These are phyloP conservation scores for Moesziomyces sp. DNA, from an alignment of 1,284 basidiomycete genomes.

Conservation along the genomic window DNA sequence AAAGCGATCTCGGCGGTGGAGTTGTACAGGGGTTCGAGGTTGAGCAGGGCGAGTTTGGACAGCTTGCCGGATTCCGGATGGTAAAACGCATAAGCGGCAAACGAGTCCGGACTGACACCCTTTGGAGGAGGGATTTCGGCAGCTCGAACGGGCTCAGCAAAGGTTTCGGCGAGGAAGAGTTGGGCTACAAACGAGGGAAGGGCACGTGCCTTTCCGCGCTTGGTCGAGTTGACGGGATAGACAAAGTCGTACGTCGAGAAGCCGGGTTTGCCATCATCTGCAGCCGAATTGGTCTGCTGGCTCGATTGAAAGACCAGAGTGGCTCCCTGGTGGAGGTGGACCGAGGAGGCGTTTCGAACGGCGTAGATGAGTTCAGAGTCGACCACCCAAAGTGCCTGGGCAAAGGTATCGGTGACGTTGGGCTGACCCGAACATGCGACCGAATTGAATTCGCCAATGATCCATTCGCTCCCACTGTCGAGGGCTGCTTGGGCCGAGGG, in stretches of 20 bases:
- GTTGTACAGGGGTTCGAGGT: constrained; percentile 12
- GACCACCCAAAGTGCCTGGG: constrained; percentile 12
- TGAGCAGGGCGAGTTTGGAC: constrained; percentile 6
- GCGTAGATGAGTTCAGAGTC: constrained; percentile 19
- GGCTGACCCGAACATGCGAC: constrained; percentile 15
- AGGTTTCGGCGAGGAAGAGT: constrained; percentile 12
- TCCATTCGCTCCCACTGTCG: constrained; percentile 2
- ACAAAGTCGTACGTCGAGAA: constrained; percentile 15
- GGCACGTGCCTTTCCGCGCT: constrained; percentile 6
- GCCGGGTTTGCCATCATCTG: constrained; percentile 6
- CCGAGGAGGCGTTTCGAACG: constrained; percentile 8
- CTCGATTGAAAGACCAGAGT: constrained; percentile 10
- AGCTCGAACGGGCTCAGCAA: constrained; percentile 2
- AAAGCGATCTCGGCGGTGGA: background rate
- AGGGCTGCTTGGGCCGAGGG: constrained; percentile 8
- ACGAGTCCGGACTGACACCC: background rate
- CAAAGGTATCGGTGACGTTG: constrained; percentile 15
- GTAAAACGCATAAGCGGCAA: constrained; percentile 13
- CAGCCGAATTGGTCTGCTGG: constrained; percentile 11
- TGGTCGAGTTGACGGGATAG: constrained; percentile 8
- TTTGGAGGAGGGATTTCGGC: background rate
- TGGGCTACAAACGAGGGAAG: constrained; percentile 8
- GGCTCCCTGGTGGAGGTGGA: constrained; percentile 13
- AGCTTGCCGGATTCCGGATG: background rate
- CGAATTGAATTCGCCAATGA: constrained; percentile 13